Evolutionary conservation across 2,329 filamentous ascomycete genomes (phyloP).

Genomic region (Talaromyces sp.): DNA sequence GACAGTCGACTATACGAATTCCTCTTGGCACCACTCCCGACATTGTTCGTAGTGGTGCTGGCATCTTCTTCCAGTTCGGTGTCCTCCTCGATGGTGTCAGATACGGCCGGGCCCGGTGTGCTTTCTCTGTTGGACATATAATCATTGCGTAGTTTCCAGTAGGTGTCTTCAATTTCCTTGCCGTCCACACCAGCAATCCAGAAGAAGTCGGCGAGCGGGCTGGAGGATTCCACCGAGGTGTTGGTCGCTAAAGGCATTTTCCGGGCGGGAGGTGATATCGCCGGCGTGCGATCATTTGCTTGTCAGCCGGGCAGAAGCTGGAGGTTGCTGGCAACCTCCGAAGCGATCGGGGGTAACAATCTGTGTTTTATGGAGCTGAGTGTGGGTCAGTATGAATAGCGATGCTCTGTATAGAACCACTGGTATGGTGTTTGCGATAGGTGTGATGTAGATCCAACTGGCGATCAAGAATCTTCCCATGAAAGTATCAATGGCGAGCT

Average conservation of each 20-base stretch:
- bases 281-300: slow-evolving; percentile 22
- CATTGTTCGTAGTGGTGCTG: slow-evolving; percentile 21
- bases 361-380: background rate
- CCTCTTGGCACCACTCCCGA: slow-evolving; percentile 32
- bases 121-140: slow-evolving; percentile 38
- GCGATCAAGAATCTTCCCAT: background rate
- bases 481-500: background rate
- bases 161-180: slow-evolving; percentile 45
- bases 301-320: slow-evolving; percentile 5
- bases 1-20: slow-evolving; percentile 42
- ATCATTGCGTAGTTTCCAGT: slow-evolving; percentile 41
- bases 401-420: background rate
- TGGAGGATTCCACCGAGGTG: slow-evolving; percentile 40
- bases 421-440: background rate
- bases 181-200: slow-evolving; percentile 57
- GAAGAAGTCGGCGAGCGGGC: slow-evolving; percentile 64
- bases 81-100: slow-evolving; percentile 62
- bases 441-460: background rate
- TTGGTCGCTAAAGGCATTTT: slow-evolving; percentile 31
- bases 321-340: slow-evolving; percentile 13
- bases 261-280: slow-evolving; percentile 21
- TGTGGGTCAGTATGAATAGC: background rate
- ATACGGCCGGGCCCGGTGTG: slow-evolving; percentile 40
- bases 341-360: background rate
- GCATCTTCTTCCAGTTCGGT: slow-evolving; percentile 53